Evolutionary conservation across 2,329 filamentous ascomycete species (phyloP), one percentile per base, ranked within the genome.

Genomic region (Nothophoma quercina): DNA sequence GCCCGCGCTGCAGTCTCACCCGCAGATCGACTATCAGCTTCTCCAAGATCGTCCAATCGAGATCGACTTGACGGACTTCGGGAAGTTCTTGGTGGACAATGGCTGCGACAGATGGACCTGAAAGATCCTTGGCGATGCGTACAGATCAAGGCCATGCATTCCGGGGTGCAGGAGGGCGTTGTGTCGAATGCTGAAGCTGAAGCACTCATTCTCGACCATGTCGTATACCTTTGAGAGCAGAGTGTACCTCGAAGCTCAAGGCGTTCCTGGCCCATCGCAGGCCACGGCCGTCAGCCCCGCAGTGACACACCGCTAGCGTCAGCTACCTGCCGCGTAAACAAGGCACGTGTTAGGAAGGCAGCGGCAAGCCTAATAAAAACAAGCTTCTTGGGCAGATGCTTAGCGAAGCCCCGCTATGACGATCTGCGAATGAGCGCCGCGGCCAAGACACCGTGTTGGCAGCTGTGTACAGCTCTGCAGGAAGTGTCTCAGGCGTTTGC

Each of bases 331-430:
- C 9, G 9, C 19, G 35, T 38, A 32, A 33, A 30, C 21, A 12
- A n/a, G n/a, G n/a, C n/a, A n/a, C n/a, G n/a, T n/a, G n/a, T n/a
- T n/a, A n/a, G n/a, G n/a, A 26, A 36, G 19, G 16, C 7, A 9
- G 9, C 25, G 18, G 23, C 26, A 18, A 23, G 36, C 45, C 51
- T 49, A 51, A 34, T 22, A 5, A 13, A 56, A 50, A 60, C 54
- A 65, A 65, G 63, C 63, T 61, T 64, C 51, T 21, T 18, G 35
- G 48, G 40, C 41, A 47, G 55, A 61, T 40, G 58, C 60, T 63
- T 65, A 56, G 57, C 53, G 18, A 13, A 21, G 29, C 51, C 50
- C 55, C 46, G 46, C 51, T 33, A 54, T 54, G 55, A 54, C 45
- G 55, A 45, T 51, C 44, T n/a, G 40, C 51, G 34, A 56, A 58